A percentile compares a stretch with the other conserved stretches of the same genome.
phyloP scores from a whole-genome alignment of 2,329 filamentous ascomycete genomes.

The Neofusicoccum kwambonambiense region DNA sequence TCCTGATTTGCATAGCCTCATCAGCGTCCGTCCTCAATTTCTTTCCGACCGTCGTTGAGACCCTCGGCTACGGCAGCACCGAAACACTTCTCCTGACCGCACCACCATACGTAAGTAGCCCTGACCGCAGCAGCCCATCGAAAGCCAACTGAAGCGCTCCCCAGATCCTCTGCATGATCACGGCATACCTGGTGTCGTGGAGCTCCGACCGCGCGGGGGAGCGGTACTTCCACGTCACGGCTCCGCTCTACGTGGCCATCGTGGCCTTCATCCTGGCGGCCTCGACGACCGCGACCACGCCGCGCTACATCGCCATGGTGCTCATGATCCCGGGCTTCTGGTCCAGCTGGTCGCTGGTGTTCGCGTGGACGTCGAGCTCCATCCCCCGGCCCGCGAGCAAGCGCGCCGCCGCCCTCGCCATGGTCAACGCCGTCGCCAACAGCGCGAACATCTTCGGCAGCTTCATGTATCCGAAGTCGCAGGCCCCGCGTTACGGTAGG shows the following conservation, averaged over 20 bases:
- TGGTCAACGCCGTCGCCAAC: slow-evolving; percentile 18
- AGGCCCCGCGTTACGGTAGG: slow-evolving; percentile 1
- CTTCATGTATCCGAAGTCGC: neutral
- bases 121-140: neutral
- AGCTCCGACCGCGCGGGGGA: slow-evolving; percentile 12
- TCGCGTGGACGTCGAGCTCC: slow-evolving; percentile 1
- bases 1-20: neutral
- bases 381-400: slow-evolving; percentile 16
- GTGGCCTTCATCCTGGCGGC: slow-evolving; percentile 16
- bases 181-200: slow-evolving; percentile 7
- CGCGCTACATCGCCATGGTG: slow-evolving; percentile 33
- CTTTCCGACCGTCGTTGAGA: slow-evolving; percentile 37
- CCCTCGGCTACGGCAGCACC: slow-evolving; percentile 37
- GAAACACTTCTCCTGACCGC: slow-evolving; percentile 34
- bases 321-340: slow-evolving; percentile 24
- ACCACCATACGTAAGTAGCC: slow-evolving; percentile 20
- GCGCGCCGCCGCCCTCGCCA: slow-evolving; percentile 16
- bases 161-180: slow-evolving; percentile 6
- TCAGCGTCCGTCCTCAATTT: slow-evolving; percentile 29
- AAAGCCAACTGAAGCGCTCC: too few relatives aligned
- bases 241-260: slow-evolving; percentile 7
- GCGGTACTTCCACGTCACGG: slow-evolving; percentile 10
- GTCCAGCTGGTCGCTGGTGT: slow-evolving; percentile 3
- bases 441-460: slow-evolving; percentile 1
- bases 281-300: slow-evolving; percentile 19